These are phyloP conservation scores for Musa acuminata DNA, from an alignment of 176 grass and related monocot species.

Conservation along the genomic window DNA sequence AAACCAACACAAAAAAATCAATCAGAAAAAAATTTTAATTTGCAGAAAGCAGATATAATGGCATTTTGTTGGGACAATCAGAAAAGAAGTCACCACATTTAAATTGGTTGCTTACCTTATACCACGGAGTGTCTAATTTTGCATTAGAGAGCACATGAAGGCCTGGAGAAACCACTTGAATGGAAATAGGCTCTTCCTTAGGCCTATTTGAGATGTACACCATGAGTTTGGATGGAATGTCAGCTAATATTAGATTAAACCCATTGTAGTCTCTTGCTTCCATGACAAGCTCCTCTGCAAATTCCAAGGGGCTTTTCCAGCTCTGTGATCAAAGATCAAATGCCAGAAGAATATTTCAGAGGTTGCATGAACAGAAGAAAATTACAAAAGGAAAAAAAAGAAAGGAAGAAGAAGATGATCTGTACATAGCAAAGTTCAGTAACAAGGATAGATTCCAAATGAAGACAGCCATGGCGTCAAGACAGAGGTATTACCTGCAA, in stretches of 20 bases:
- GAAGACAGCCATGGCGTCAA: too few relatives aligned
- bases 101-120: constrained; percentile 39
- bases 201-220: constrained; percentile 70
- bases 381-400: too few relatives aligned
- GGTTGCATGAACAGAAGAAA: not conserved
- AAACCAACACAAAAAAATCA: too few relatives aligned
- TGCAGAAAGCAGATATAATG: too few relatives aligned
- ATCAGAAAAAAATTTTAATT: too few relatives aligned
- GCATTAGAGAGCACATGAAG: constrained; percentile 84
- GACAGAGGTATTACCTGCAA: constrained; percentile 47
- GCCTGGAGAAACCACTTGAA: constrained; percentile 68
- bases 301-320: constrained; percentile 58
- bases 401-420: too few relatives aligned
- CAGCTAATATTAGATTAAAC: constrained; percentile 85
- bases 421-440: too few relatives aligned
- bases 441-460: too few relatives aligned
- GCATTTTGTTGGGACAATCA: too few relatives aligned
- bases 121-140: constrained; percentile 83
- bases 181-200: constrained; percentile 42
- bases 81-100: too few relatives aligned
- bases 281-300: constrained; percentile 56
- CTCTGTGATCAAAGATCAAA: constrained; percentile 34
- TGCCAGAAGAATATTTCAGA: not conserved
- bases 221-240: constrained; percentile 61
- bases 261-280: constrained; percentile 92